phyloP scores from a whole-genome alignment of 2,329 filamentous ascomycete genomes.

The Aspergillus unguis region DNA sequence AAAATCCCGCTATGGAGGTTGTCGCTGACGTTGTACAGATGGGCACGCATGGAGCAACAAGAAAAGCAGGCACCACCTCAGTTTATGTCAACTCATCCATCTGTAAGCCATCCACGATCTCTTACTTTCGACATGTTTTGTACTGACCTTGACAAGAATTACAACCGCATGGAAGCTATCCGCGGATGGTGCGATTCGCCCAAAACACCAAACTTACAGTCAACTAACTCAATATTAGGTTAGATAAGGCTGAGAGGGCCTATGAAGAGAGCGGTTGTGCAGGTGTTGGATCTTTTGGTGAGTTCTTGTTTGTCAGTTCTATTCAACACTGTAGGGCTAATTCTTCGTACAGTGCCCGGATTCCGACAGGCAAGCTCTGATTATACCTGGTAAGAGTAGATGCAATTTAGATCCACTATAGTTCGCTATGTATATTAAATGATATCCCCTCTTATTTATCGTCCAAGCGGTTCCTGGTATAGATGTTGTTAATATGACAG shows the following conservation, averaged over 20 bases:
- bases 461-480: not conserved
- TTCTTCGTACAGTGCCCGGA: constrained; percentile 16
- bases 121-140: not conserved
- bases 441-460: not conserved
- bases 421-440: not conserved
- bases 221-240: constrained; percentile 26
- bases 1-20: too few species aligned
- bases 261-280: constrained; percentile 41
- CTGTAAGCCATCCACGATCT: constrained; percentile 27
- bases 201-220: not conserved
- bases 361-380: constrained; percentile 21
- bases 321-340: constrained; percentile 1
- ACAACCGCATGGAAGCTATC: constrained; percentile 56
- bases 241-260: constrained; percentile 39
- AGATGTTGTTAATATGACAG: not conserved
- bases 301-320: not conserved
- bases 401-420: not conserved
- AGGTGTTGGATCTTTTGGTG: constrained; percentile 27
- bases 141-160: constrained; percentile 32
- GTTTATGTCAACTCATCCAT: constrained; percentile 60
- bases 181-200: constrained; percentile 44
- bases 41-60: constrained; percentile 50
- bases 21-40: constrained; percentile 27
- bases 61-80: constrained; percentile 50
- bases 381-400: constrained; percentile 13